These are phyloP conservation scores for Neofusicoccum sp. DNA, from an alignment of 2,329 filamentous ascomycete genomes.

Conservation along the genomic window DNA sequence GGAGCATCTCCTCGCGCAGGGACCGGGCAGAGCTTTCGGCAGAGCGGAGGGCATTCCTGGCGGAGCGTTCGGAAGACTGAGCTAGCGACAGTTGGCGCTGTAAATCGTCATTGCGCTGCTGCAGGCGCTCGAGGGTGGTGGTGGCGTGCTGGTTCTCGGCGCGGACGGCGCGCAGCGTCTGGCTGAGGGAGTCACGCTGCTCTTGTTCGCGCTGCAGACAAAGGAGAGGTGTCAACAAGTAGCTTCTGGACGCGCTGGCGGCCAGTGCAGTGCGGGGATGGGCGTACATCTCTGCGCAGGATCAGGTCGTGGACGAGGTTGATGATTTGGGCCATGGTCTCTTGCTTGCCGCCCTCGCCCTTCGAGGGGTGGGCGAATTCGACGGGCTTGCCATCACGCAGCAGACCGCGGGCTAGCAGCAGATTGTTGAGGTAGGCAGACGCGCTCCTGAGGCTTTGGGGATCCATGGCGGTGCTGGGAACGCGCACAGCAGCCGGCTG, in stretches of 20 bases:
- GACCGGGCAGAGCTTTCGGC: conserved; percentile 71
- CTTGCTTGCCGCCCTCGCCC: conserved; percentile 60
- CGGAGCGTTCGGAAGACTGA: conserved; percentile 69
- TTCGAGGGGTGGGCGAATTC: conserved; percentile 76
- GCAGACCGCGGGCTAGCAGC: conserved; percentile 60
- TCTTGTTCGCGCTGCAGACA: conserved; percentile 78
- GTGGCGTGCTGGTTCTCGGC: conserved; percentile 72
- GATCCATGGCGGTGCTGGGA: conserved; percentile 30
- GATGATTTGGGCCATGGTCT: conserved; percentile 82
- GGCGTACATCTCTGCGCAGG: conserved; percentile 76
- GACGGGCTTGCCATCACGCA: conserved; percentile 67
- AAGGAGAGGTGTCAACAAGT: not conserved
- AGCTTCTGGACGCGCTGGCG: conserved; percentile 9
- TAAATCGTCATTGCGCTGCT: conserved; percentile 56
- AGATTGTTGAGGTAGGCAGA: conserved; percentile 66
- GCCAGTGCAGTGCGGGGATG: not conserved
- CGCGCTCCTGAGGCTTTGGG: conserved; percentile 58
- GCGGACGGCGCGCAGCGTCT: conserved; percentile 72
- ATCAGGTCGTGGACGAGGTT: conserved; percentile 93
- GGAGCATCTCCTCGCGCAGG: conserved; percentile 80
- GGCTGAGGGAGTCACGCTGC: conserved; percentile 78
- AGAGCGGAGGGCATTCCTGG: conserved; percentile 67
- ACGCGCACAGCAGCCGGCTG: not conserved
- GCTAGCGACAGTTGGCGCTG: conserved; percentile 56
- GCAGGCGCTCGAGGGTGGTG: conserved; percentile 61